phyloP scores from a whole-genome alignment of 2,329 filamentous ascomycete genomes.

The Ophiocordyceps australis region DNA sequence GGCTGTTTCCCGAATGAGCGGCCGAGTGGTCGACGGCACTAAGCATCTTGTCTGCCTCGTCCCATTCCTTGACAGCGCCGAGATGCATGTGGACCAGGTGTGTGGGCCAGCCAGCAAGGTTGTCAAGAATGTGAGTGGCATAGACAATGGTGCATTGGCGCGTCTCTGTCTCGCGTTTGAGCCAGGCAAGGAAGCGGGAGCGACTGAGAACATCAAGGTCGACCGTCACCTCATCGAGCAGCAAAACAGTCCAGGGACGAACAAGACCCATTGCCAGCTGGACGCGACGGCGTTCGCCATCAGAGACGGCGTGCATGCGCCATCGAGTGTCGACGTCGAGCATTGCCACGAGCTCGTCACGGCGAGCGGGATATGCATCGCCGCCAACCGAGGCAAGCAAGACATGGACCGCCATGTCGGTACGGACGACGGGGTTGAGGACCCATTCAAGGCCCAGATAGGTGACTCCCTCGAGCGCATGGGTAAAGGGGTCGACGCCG shows the following conservation, averaged over 20 bases:
- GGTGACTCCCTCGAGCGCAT: conserved; percentile 80
- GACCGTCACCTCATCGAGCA: conserved; percentile 94
- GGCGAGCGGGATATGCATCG: conserved; percentile 59
- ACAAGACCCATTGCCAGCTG: conserved; percentile 93
- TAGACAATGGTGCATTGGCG: conserved; percentile 87
- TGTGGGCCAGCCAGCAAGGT: conserved; percentile 84
- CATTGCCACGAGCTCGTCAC: conserved; percentile 74
- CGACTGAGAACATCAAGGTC: conserved; percentile 80
- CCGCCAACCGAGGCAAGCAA: conserved; percentile 76
- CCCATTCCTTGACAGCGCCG: conserved; percentile 77
- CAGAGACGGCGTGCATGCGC: conserved; percentile 91
- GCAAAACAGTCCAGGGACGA: conserved; percentile 74
- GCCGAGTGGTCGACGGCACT: conserved; percentile 22
- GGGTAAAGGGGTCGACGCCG: conserved; percentile 80
- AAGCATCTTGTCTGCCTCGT: conserved; percentile 52
- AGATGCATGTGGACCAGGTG: conserved; percentile 93
- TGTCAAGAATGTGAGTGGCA: conserved; percentile 93
- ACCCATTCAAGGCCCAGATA: conserved; percentile 98
- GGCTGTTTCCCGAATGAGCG: conserved; percentile 49
- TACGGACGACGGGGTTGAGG: conserved; percentile 87
- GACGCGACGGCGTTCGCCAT: conserved; percentile 79
- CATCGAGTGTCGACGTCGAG: conserved; percentile 83
- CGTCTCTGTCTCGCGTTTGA: conserved; percentile 71
- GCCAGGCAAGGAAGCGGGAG: conserved; percentile 67
- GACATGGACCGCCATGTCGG: conserved; percentile 80